Evolutionary conservation across 371 early-diverging fungal species (phyloP), one percentile per base, ranked within the genome.

Genomic region (Funneliformis caledonium): DNA sequence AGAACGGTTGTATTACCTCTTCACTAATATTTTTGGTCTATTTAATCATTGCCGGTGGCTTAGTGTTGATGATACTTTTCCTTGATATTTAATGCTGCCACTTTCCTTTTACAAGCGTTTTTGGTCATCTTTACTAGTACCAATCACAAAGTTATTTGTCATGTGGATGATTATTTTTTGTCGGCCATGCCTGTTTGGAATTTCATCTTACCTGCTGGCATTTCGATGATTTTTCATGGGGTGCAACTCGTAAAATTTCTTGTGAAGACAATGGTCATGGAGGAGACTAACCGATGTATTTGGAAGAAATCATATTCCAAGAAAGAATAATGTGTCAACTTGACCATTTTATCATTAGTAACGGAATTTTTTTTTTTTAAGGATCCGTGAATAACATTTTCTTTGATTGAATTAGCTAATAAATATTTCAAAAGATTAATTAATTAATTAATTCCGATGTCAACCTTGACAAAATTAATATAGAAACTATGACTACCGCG

Each of bases 1-100:
- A 99, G 99, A 31, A 99, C 99, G 0, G 89, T 98, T 4, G 95
- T 98, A 2, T 86, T 99, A 78, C 99, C 99, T 96, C 97, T 1
- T 96, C 99, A 9, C 91, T 99, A 72, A 82, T 90, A 33, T 86
- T 92, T 67, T 88, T 81, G 45, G 75, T 78, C 33, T 86, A 88
- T 60, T 81, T 91, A 9, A 56, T 88, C 16, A 80, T 85, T 62
- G 73, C 72, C 79, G 85, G 81, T 43, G 42, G 81, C 31, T 68
- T 1, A 65, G 79, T 10, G 64, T 76, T 6, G 2, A 78, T 3
- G 74, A 81, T 10, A 61, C 88, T 2, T 56, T 92, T 93, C 96
- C 0, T 84, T 96, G 47, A 87, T 91, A 45, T 79, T 94, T 16
- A 85, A 93, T 26, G 84, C 89, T 72, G 85, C 88, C 43, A 86